Base-by-base conservation (phyloP, 192 early-diverging fungal species). In the Umbelopsis vinacea region DNA sequence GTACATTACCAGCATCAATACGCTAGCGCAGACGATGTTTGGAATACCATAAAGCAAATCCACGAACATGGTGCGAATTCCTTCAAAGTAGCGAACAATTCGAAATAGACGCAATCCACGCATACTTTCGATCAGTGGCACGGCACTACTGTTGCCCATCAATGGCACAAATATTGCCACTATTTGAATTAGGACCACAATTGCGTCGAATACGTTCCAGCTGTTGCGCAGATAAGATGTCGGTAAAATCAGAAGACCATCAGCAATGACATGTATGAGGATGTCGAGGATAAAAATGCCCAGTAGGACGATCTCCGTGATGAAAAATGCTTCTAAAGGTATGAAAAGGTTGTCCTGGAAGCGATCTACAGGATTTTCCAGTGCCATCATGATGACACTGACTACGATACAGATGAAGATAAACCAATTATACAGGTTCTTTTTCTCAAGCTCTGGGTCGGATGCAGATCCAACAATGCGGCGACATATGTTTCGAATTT, bases 31-130 rank as follows among this genome's bases (percentile, higher is more conserved):
- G 19, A 76, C n/a, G 37, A 76, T 50, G 23, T 72, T 76, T 11
- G 75, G 75, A n/a, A 76, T 43, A 8, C 70, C 75, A 72, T 72
- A 46, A 3, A 76, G 17, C n/a, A 71, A 17, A 11, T 76, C 75
- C 5, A 72, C 11, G 35, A 76, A 76, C 6, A 76, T 52, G 3
- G 68, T 15, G 19, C 70, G 45, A 50, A 72, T 72, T 2, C 69
- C 70, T 8, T 53, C 60, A 14, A 76, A 50, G 33, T 68, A 76
- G 38, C 67, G 53, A 2, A 76, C 26, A 9, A 76, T 67, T 12
- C 67, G 69, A 33, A 76, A 29, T 33, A 69, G 53, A 12, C 75
- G 70, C 9, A 71, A 6, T 37, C 29, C 57, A 8, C 33, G 57
- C 15, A 63, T 37, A 63, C 57, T 63, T 14, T 63, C 24, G 11